phyloP scores from a whole-genome alignment of 306 rosid genomes.

The Canavalia ensiformis region DNA sequence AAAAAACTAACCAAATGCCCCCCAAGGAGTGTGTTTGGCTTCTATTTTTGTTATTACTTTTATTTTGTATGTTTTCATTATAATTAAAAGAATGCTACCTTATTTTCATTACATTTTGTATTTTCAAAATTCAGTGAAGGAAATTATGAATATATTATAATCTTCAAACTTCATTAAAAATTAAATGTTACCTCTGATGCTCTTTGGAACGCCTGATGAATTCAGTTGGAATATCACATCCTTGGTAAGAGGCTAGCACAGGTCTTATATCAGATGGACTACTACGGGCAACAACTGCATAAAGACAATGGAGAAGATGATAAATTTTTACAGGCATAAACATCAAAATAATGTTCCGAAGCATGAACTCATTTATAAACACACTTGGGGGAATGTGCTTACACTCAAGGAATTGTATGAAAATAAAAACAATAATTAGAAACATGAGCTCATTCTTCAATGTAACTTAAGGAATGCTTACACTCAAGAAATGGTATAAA shows the following conservation, averaged over 20 bases:
- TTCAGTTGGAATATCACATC: constrained; percentile 84
- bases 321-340: constrained; percentile 38
- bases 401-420: constrained; percentile 78
- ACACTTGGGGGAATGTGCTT: constrained; percentile 51
- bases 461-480: constrained; percentile 55
- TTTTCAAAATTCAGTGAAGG: neutral
- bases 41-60: neutral
- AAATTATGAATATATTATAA: constrained; percentile 2
- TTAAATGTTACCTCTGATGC: constrained; percentile 65
- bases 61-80: neutral
- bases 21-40: neutral
- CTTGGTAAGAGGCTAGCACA: constrained; percentile 86
- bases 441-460: constrained; percentile 29
- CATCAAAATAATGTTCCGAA: constrained; percentile 4
- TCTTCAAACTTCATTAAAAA: neutral
- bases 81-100: neutral
- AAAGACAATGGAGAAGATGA: constrained; percentile 39
- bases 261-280: constrained; percentile 90
- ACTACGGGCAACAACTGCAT: constrained; percentile 90
- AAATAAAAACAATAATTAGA: constrained; percentile 37
- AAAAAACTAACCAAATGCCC: neutral
- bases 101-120: neutral
- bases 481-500: constrained; percentile 96
- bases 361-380: constrained; percentile 16
- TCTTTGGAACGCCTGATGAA: constrained; percentile 88